Base-by-base conservation (phyloP, 2,329 filamentous ascomycete genomes). In the Chaetothyriales sp. region DNA sequence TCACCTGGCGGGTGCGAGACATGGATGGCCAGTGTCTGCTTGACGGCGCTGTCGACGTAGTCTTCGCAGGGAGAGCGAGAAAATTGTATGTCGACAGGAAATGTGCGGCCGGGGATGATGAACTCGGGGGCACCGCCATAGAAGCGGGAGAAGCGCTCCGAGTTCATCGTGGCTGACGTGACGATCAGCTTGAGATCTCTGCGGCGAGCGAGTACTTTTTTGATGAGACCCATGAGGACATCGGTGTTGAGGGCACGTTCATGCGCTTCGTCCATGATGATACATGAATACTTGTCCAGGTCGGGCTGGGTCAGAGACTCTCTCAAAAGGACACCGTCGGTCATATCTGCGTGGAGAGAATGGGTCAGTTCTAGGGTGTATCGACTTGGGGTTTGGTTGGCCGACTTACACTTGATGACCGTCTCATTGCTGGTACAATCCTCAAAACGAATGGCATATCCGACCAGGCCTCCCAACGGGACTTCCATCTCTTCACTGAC, bases 181-280 rank as follows among this genome's bases (percentile, higher is more conserved):
- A 98, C 90, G 53, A 98, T 96, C 46, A 98, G 73, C 67, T 96
- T 98, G 46, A 98, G 73, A 62, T 98, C 92, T 61, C 88, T 79
- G 53, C 93, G 79, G 49, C 90, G 77, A 55, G 90, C 84, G 46
- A 98, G 71, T 3, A 98, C 90, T 68, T 98, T 98, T 67, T 96
- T 98, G 70, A 98, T 90, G 25, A 98, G 70, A 0, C 92, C 92
- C 86, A 98, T 95, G 12, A 98, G 71, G 18, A 98, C 90, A 66
- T 98, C 92, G 0, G 92, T 98, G 63, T 98, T 96, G 47, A 98
- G 70, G 1, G 92, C 90, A 65, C 92, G 79, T 68, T 98, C 92
- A 75, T 98, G 92, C 3, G 92, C 93, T 71, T 98, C 92, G 64
- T 98, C 92, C 92, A 98, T 98, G 67, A 98, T 98, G 61, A 98